Evolutionary conservation across 345 rosid genomes (phyloP), one percentile per base, ranked within the genome.

Genomic region (Salix suchowensis): DNA sequence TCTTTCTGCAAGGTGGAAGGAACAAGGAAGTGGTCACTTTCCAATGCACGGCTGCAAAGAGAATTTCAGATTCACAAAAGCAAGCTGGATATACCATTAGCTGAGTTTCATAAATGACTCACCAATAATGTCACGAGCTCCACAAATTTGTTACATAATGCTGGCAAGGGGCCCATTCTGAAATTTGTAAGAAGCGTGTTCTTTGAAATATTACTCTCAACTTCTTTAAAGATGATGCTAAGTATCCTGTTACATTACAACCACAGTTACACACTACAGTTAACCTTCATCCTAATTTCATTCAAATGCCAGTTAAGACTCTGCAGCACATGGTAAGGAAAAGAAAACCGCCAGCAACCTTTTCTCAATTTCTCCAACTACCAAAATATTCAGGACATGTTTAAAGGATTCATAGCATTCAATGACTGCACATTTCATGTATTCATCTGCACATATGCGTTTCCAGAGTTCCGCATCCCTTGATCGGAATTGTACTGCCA

Each of bases 361-460:
- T 88, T 93, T 93, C 85, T 96, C 99, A 84, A 86, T 89, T 83
- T 96, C 99, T 76, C 99, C 98, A 82, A 87, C 86, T 10, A 96
- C 92, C 86, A 93, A 83, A 78, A 89, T 83, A 55, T 89, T 88
- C 77, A 96, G 82, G 68, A 93, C 88, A 85, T 86, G 89, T 81
- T 96, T 96, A 74, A 96, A 86, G 69, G 99, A 92, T 79, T 91
- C 98, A 34, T 96, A 96, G 87, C 99, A 93, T 85, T 96, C 99
- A 67, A 91, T 91, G 65, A 95, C 98, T 70, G 98, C 97, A 86
- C 98, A 95, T 84, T 95, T 93, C 99, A 95, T 90, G 85, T 91
- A 95, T 68, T 95, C 98, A 80, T 95, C 99, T 7, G 91, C 92
- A 73, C 96, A 91, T 78, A 95, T 92, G 69, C 96, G 96, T 87